phyloP scores from a whole-genome alignment of 352 stramenopile genomes.

The Pythium phragmitis region DNA sequence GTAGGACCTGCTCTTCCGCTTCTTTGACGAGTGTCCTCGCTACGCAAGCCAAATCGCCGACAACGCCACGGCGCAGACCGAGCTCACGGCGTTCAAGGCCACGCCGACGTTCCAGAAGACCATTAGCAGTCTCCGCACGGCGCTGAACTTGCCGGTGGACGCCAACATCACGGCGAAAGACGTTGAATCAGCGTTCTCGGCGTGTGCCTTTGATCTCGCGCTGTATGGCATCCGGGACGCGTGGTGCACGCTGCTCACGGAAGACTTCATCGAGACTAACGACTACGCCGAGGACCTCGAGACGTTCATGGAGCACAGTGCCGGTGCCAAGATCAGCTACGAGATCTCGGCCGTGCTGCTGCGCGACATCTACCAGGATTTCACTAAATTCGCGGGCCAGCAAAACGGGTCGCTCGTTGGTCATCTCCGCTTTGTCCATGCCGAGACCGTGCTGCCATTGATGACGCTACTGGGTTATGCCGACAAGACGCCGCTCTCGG shows the following conservation, averaged over 20 bases:
- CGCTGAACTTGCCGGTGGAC: slow-evolving; percentile 14
- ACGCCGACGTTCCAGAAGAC: slow-evolving; percentile 18
- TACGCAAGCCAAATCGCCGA: slow-evolving; percentile 51
- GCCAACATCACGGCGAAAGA: slow-evolving; percentile 18
- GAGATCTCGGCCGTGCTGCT: slow-evolving; percentile 29
- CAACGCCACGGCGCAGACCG: slow-evolving; percentile 30
- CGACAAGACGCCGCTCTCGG: slow-evolving; percentile 23
- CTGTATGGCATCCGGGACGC: slow-evolving; percentile 21
- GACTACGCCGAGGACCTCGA: slow-evolving; percentile 30
- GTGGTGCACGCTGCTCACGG: slow-evolving; percentile 27
- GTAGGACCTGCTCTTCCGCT: slow-evolving; percentile 50
- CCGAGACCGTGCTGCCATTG: slow-evolving; percentile 27
- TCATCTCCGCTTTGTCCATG: slow-evolving; percentile 32
- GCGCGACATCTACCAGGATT: slow-evolving; percentile 14
- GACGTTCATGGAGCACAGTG: slow-evolving; percentile 21
- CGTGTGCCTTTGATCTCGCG: slow-evolving; percentile 22
- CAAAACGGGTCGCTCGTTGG: slow-evolving; percentile 22
- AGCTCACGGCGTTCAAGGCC: slow-evolving; percentile 13
- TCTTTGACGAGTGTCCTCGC: slow-evolving; percentile 57
- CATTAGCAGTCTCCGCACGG: slow-evolving; percentile 14
- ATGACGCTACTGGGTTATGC: slow-evolving; percentile 29
- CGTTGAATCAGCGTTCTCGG: slow-evolving; percentile 22
- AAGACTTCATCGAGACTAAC: slow-evolving; percentile 21
- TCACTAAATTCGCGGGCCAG: slow-evolving; percentile 17
- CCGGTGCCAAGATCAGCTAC: slow-evolving; percentile 29